Base-by-base conservation (phyloP, 2,329 filamentous ascomycete species). In the Aureobasidium sp. region DNA sequence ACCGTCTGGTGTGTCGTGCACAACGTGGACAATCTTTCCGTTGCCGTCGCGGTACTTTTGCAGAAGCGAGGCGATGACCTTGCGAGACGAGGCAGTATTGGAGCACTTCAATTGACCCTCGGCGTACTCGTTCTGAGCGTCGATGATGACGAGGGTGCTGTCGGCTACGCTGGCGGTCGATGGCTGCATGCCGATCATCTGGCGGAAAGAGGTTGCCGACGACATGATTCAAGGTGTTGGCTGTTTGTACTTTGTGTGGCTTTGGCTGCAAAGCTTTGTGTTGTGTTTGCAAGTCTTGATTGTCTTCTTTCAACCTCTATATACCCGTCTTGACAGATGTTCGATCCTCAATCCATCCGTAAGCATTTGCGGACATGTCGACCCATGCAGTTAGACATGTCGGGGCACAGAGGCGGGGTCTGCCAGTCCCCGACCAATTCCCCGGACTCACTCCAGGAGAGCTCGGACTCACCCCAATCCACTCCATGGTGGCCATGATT, bases 101-200 rank as follows among this genome's bases (percentile, higher is more conserved):
- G 76, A 73, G 35, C 84, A 81, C 23, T 79, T 77, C 0, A 88
- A 78, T 4, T 78, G 74, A 49, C 85, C 86, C 2, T 76, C 71
- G 11, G 81, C 80, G 64, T 85, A 88, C 72, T 89, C 86, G 68
- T 87, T 87, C 67, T 89, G 86, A 1, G 85, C 85, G 47, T 64
- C 85, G 67, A 88, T 84, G 71, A 88, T 87, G 66, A 88, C 72
- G 46, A 88, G 77, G 1, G 80, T 79, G 64, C 80, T 84, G 72
- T 88, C 84, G 45, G 71, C 69, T 0, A 79, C 74, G 0, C 81
- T 80, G 8, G 84, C 84, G 0, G 79, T 81, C 15, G 81, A 83
- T 25, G 79, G 78, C 10, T 75, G 68, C 13, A 79, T 73, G 61
- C 84, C 84, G 59, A 87, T 67, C 61, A 84, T 72, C 17, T 73